These are phyloP conservation scores for Helotiales sp. DNA, from an alignment of 2,329 filamentous ascomycete genomes.

Conservation along the genomic window DNA sequence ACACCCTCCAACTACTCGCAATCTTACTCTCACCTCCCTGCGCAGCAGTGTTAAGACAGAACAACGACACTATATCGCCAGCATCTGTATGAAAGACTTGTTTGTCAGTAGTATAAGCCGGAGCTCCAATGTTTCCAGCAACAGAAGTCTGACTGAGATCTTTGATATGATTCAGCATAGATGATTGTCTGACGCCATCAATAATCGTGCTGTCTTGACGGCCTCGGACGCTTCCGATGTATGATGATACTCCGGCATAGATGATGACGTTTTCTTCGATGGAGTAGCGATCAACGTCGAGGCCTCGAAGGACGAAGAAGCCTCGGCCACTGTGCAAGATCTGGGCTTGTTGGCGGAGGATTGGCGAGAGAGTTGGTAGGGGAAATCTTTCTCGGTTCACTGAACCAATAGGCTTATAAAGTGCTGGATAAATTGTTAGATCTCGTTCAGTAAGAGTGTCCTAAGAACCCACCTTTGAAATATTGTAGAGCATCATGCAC, in stretches of 20 bases:
- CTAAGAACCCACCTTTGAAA: conserved; percentile 37
- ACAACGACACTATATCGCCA: conserved; percentile 53
- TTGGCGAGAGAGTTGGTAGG: conserved; percentile 37
- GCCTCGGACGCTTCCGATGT: conserved; percentile 41
- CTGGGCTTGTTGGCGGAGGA: conserved; percentile 36
- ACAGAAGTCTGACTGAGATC: conserved; percentile 48
- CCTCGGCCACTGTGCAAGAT: conserved; percentile 43
- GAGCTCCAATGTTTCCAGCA: conserved; percentile 50
- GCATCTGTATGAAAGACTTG: conserved; percentile 59
- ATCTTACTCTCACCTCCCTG: conserved; percentile 53
- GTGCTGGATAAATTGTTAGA: neutral
- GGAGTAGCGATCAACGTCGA: conserved; percentile 39
- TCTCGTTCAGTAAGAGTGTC: neutral
- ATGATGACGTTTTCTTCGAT: conserved; percentile 41
- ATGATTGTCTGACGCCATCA: conserved; percentile 48
- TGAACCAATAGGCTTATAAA: conserved; percentile 37
- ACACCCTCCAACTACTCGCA: conserved; percentile 52
- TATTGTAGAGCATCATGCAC: conserved; percentile 42
- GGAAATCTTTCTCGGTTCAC: conserved; percentile 47
- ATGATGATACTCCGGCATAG: conserved; percentile 43
- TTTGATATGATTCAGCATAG: conserved; percentile 61
- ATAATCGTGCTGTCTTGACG: conserved; percentile 43
- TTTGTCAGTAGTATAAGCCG: conserved; percentile 60
- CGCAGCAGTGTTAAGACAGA: conserved; percentile 45
- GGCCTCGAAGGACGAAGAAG: conserved; percentile 45